Evolutionary conservation across 805 yeast genomes (phyloP), one percentile per base, ranked within the genome.

Genomic region (Pichia ethanolica): DNA sequence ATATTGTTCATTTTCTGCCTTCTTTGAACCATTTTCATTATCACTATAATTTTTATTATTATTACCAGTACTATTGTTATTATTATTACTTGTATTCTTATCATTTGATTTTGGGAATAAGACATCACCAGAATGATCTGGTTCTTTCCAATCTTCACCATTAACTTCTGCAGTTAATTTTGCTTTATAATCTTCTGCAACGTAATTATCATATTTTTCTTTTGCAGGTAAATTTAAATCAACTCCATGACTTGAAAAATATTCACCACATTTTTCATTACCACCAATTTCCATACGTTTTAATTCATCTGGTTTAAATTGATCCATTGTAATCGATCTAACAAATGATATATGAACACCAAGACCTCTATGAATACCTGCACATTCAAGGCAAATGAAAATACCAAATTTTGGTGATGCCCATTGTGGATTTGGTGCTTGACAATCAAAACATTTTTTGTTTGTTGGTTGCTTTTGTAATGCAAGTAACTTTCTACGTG

Each of bases 351-450:
- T 82, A 66, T 93, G 99, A 40, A 93, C 99, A 38, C 99, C 99
- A 44, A 93, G 73, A 11, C 98, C 95, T 67, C 96, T 78, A 67
- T 93, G 99, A 49, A 85, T 74, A 42, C 99, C 99, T 20, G 99
- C 99, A 72, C 99, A 93, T 65, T 93, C 99, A 39, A 93, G 77
- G 68, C 99, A 93, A 63, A 93, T 91, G 69, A 90, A 93, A 53
- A 93, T 86, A 52, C 99, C 99, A 69, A 91, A 89, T 68, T 93
- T 93, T 36, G 98, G 98, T 12, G 97, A 89, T 2, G 98, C 97
- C 99, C 99, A 93, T 67, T 93, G 99, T 9, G 99, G 99, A 65
- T 90, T 91, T 51, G 96, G 96, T 1, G 97, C 95, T 37, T 72
- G 75, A 69, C 99, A 93, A 66, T 93, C 99, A 66, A 89, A 85